These are phyloP conservation scores for Boletus tomentosulus DNA, from an alignment of 768 basidiomycete genomes.

Conservation along the genomic window DNA sequence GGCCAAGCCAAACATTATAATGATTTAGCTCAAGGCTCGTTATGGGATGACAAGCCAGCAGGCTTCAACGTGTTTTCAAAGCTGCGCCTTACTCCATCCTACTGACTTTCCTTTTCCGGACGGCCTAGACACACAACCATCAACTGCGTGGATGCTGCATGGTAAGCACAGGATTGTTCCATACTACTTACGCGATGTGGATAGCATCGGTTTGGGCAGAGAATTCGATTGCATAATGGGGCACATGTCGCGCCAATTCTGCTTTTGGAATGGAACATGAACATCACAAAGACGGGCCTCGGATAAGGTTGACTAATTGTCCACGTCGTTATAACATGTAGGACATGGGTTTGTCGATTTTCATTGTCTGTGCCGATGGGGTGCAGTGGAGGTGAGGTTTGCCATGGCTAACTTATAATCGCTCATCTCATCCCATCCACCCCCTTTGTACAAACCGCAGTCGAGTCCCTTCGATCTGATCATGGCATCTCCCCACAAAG, in stretches of 20 bases:
- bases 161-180: constrained; percentile 15
- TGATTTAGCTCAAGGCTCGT: constrained; percentile 9
- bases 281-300: constrained; percentile 4
- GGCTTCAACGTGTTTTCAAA: constrained; percentile 22
- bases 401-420: constrained; percentile 20
- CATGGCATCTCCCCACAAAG: constrained; percentile 19
- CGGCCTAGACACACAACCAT: constrained; percentile 5
- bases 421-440: background rate
- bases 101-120: constrained; percentile 26
- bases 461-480: constrained; percentile 3
- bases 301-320: constrained; percentile 15
- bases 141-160: constrained; percentile 21
- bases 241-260: constrained; percentile 9
- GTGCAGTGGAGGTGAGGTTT: constrained; percentile 24
- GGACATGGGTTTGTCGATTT: constrained; percentile 3
- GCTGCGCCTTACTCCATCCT: constrained; percentile 20
- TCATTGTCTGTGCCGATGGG: constrained; percentile 12
- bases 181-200: background rate
- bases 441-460: background rate
- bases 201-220: background rate
- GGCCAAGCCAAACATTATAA: background rate
- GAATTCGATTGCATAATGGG: constrained; percentile 3
- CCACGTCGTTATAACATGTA: constrained; percentile 17
- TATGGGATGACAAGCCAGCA: constrained; percentile 13
- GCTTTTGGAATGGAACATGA: constrained; percentile 1